Conservation (phyloP, 768 basidiomycete genomes). For the Exidia glandulosa region DNA sequence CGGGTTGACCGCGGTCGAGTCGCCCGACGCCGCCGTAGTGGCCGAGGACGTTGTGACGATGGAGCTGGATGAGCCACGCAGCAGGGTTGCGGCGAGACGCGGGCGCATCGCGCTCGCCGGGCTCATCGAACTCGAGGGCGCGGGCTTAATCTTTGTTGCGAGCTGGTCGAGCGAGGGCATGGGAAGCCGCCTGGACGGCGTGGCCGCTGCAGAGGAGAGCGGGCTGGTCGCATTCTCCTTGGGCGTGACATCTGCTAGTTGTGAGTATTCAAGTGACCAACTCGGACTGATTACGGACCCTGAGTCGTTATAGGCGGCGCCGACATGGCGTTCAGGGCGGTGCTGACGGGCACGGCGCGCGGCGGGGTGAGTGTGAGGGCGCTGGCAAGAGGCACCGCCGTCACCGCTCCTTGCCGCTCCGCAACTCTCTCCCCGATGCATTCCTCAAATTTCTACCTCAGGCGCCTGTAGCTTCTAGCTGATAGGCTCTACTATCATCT, state of each 20-base stretch:
- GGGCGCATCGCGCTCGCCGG: conserved; percentile 33
- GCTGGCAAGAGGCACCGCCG: neutral
- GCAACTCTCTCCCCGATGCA: too few relatives aligned
- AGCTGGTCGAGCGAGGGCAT: conserved; percentile 60
- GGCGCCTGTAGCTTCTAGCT: too few relatives aligned
- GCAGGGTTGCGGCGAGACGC: conserved; percentile 59
- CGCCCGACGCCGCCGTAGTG: conserved; percentile 36
- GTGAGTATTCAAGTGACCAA: neutral
- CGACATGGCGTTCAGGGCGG: neutral
- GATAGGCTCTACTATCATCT: too few relatives aligned
- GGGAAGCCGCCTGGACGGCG: neutral
- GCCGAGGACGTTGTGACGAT: conserved; percentile 37
- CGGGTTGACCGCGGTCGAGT: conserved; percentile 57
- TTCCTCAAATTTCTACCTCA: too few relatives aligned
- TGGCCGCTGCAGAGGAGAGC: neutral
- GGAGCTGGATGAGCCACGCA: conserved; percentile 26
- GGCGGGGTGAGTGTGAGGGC: neutral
- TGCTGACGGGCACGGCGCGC: neutral
- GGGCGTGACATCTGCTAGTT: neutral
- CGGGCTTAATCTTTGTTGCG: conserved; percentile 34
- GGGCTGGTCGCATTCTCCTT: neutral
- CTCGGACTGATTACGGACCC: neutral
- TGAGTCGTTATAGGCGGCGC: neutral
- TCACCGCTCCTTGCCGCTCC: neutral
- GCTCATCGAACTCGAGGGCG: conserved; percentile 14